These are phyloP conservation scores for Quercus tomentella DNA, from an alignment of 331 rosid genomes.

Conservation along the genomic window DNA sequence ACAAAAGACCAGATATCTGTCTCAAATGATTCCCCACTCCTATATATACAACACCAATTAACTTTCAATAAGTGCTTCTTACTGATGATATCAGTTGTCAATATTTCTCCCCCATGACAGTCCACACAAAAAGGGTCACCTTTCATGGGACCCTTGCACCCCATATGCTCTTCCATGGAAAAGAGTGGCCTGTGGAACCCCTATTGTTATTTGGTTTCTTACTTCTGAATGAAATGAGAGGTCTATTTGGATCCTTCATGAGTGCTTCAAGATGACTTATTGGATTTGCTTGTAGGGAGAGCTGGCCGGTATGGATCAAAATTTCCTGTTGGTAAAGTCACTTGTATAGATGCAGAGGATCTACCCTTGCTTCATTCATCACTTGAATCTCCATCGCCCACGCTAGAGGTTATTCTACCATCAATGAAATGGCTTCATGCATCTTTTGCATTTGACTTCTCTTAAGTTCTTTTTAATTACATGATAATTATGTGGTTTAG, in stretches of 20 bases:
- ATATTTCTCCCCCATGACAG: no score
- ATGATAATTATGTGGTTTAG: background rate
- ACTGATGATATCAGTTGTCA: no score
- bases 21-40: no score
- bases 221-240: background rate
- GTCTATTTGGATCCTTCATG: conserved; percentile 13
- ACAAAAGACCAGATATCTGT: no score
- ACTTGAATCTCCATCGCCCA: conserved; percentile 66
- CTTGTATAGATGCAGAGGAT: conserved; percentile 64
- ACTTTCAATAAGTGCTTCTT: no score
- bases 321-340: conserved; percentile 84
- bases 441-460: conserved; percentile 9
- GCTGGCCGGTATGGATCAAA: conserved; percentile 94
- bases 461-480: background rate
- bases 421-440: conserved; percentile 1
- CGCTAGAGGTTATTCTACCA: conserved; percentile 57
- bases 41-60: no score
- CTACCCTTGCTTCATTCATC: conserved; percentile 82
- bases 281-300: conserved; percentile 67
- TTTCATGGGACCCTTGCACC: no score
- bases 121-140: no score
- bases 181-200: no score
- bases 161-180: no score
- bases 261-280: conserved; percentile 7
- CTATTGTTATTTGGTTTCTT: background rate